phyloP scores from a whole-genome alignment of 176 grass and related monocot species.

The Juncus inflexus region DNA sequence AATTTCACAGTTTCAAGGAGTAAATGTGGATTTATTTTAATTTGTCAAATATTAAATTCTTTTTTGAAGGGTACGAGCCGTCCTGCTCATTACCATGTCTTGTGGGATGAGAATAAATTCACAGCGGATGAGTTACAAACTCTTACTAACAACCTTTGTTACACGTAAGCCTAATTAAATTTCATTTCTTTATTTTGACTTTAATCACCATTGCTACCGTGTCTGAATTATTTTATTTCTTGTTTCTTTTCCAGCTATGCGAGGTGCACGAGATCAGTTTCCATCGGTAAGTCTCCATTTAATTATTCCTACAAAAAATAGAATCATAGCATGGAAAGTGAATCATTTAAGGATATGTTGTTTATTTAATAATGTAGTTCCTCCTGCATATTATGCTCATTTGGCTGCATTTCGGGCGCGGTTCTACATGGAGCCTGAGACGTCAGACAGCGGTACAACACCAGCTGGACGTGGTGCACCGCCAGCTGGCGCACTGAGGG shows the following conservation, averaged over 20 bases:
- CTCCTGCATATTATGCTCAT: constrained; percentile 84
- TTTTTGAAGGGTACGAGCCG: constrained; percentile 66
- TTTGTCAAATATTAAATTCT: neutral
- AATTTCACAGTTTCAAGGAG: neutral
- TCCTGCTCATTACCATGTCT: constrained; percentile 88
- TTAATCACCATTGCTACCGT: neutral
- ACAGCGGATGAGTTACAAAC: constrained; percentile 72
- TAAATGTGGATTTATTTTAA: neutral
- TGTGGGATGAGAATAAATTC: constrained; percentile 97
- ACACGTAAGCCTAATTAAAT: constrained; percentile 50
- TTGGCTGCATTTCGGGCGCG: constrained; percentile 78
- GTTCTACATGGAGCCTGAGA: constrained; percentile 77
- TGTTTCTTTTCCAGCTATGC: constrained; percentile 55
- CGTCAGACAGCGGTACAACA: constrained; percentile 53
- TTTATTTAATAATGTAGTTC: constrained; percentile 38
- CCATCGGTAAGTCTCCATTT: constrained; percentile 48
- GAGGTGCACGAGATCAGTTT: constrained; percentile 82
- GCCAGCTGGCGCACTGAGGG: constrained; percentile 19
- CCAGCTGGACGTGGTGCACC: constrained; percentile 26
- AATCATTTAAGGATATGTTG: neutral
- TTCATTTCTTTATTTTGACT: neutral
- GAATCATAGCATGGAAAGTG: too few relatives aligned
- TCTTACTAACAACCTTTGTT: constrained; percentile 87
- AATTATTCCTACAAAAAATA: too few relatives aligned
- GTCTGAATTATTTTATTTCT: neutral